phyloP scores from a whole-genome alignment of 495 filamentous ascomycete species.

The Aspergillus egyptiacus region DNA sequence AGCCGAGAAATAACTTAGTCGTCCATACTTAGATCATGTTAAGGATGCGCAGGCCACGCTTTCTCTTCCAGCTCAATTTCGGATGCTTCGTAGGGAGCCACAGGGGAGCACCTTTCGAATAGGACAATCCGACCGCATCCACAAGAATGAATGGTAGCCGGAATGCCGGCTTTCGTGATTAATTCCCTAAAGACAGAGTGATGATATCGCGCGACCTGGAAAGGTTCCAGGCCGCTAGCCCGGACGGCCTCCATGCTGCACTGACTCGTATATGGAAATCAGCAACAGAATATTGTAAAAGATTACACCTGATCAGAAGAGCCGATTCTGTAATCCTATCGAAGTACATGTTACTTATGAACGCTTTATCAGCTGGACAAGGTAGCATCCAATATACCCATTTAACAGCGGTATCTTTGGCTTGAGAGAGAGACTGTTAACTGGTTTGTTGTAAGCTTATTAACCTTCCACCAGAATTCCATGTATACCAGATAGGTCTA shows the following conservation, averaged over 20 bases:
- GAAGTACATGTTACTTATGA: conserved; percentile 37
- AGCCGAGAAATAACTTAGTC: conserved; percentile 48
- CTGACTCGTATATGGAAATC: conserved; percentile 41
- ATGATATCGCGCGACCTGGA: conserved; percentile 33
- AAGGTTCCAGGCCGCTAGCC: neutral
- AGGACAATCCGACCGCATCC: conserved; percentile 11
- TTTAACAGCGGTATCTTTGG: conserved; percentile 39
- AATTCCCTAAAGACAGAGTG: conserved; percentile 23
- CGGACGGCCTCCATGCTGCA: neutral
- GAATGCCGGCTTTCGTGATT: conserved; percentile 1
- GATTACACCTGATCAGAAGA: conserved; percentile 52
- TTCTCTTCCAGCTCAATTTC: neutral
- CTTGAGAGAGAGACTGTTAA: conserved; percentile 25
- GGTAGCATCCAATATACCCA: conserved; percentile 48
- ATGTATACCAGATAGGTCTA: conserved; percentile 13
- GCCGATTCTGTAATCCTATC: conserved; percentile 29
- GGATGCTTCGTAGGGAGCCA: neutral
- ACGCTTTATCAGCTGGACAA: conserved; percentile 38
- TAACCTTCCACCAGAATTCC: conserved; percentile 15
- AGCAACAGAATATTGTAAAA: conserved; percentile 54
- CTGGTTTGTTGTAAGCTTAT: conserved; percentile 11
- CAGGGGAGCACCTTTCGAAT: neutral
- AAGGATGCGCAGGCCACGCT: no score
- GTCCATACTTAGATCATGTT: conserved; percentile 33
- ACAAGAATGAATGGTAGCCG: conserved; percentile 19